phyloP scores from a whole-genome alignment of 441 rosid genomes.

The Pelargonium citronellum region DNA sequence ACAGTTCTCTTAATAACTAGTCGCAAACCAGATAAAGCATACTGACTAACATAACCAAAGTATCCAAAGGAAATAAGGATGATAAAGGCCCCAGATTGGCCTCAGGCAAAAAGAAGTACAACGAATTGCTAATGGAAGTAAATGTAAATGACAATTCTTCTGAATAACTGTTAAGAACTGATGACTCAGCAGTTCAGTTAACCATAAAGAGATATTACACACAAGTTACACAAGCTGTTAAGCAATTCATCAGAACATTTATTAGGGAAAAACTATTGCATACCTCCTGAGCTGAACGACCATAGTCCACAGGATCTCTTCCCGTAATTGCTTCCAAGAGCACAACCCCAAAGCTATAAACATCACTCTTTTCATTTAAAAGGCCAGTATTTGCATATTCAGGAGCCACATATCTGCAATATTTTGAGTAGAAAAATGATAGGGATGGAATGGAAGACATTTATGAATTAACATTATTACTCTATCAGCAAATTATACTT shows the following conservation, averaged over 20 bases:
- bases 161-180: not conserved
- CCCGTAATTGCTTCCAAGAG: slow-evolving; percentile 84
- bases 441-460: too few species aligned
- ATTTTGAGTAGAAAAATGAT: slow-evolving; percentile 5
- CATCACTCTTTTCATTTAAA: slow-evolving; percentile 93
- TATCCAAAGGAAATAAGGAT: not conserved
- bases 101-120: not conserved
- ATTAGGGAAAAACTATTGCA: not conserved
- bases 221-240: not conserved
- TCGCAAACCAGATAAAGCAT: not conserved
- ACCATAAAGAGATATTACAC: too few species aligned
- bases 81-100: not conserved
- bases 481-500: too few species aligned
- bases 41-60: not conserved
- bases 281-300: slow-evolving; percentile 80
- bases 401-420: slow-evolving; percentile 80
- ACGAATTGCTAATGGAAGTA: not conserved
- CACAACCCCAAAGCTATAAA: slow-evolving; percentile 89
- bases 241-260: too few species aligned
- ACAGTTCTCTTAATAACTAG: too few species aligned
- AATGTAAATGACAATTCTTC: not conserved
- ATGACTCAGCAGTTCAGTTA: not conserved
- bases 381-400: slow-evolving; percentile 95
- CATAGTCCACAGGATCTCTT: slow-evolving; percentile 93
- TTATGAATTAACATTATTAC: too few species aligned